Base-by-base conservation (phyloP, 257 asterid species). In the Plantago elongata region DNA sequence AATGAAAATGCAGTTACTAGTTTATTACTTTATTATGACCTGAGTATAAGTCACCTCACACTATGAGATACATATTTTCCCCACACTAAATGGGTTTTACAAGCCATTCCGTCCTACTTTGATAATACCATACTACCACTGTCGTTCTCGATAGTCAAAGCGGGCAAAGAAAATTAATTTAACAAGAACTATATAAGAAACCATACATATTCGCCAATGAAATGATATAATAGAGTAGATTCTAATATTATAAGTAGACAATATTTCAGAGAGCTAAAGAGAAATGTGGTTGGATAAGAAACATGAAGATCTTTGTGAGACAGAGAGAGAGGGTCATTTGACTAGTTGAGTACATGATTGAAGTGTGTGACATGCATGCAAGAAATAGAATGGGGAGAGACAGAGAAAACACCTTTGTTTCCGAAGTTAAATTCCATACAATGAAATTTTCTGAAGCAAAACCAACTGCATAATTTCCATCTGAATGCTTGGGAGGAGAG, bases 361-460 rank as follows among this genome's bases (percentile, higher is more conserved):
- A 34, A 34, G 45, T 22, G 29, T 61, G 40, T 45, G 43, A 13
- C 9, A 11, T 57, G 30, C 43, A 27, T 3, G 51, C 16, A 62
- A 9, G 8, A 18, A 11, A 14, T 0, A 62, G 27, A 18, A n/a
- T 4, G 60, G 27, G 45, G 63, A 22, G 76, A 17, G 72, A 67
- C 66, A 57, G 68, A 51, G 51, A 61, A 70, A 64, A 58, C 58
- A 91, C 98, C 98, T 91, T 84, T 58, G 92, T 80, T 49, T 80
- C 95, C 38, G 86, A 18, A 59, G 66, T 64, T 77, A 89, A 77
- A 75, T 89, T 86, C 96, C 95, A 92, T 72, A 92, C 77, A 37
- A 84, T 77, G 77, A 92, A 92, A 75, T 81, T 84, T 70, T 83
- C 79, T 16, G 99, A 86, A 63, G 93, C 84, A 78, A 92, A 92